Conservation (phyloP, 2,329 filamentous ascomycete genomes). For the Fusarium citri region DNA sequence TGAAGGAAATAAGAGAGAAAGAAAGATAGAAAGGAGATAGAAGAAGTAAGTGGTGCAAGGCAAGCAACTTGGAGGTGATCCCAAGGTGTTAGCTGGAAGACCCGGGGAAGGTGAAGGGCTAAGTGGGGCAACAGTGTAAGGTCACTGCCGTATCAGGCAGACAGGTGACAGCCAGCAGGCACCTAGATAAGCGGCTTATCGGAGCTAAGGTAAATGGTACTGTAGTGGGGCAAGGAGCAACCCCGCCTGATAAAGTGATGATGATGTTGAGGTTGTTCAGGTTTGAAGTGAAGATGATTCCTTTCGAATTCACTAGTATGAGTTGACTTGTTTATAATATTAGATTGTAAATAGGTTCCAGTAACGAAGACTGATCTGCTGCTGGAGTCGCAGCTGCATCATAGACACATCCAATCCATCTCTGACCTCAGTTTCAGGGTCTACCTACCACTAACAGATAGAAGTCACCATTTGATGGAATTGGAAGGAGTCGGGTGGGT, state of each 20-base stretch:
- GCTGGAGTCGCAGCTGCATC: neutral
- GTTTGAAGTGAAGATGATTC: neutral
- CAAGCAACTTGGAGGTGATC: conserved; percentile 22
- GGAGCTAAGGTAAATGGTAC: conserved; percentile 18
- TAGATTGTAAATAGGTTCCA: neutral
- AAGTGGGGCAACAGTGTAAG: conserved; percentile 48
- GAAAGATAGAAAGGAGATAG: conserved; percentile 16
- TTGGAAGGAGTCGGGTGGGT: conserved; percentile 10
- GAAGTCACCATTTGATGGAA: neutral
- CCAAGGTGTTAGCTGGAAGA: conserved; percentile 36
- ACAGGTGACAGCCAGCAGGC: conserved; percentile 43
- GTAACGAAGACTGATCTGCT: neutral
- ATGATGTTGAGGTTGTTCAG: neutral
- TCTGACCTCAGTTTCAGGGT: conserved; percentile 22
- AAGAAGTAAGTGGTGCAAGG: conserved; percentile 18
- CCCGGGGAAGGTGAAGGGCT: conserved; percentile 43
- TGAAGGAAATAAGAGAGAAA: neutral
- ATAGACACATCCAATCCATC: neutral
- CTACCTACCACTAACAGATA: neutral
- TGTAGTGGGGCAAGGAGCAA: conserved; percentile 29
- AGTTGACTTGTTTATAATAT: neutral
- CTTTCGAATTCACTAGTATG: neutral
- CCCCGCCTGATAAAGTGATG: neutral
- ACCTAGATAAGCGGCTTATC: conserved; percentile 48
- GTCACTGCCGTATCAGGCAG: conserved; percentile 49